Percentiles rank a stretch among this genome's conserved stretches.
Conservation (phyloP, 345 rosid genomes). For the Dipteronia sinensis region DNA sequence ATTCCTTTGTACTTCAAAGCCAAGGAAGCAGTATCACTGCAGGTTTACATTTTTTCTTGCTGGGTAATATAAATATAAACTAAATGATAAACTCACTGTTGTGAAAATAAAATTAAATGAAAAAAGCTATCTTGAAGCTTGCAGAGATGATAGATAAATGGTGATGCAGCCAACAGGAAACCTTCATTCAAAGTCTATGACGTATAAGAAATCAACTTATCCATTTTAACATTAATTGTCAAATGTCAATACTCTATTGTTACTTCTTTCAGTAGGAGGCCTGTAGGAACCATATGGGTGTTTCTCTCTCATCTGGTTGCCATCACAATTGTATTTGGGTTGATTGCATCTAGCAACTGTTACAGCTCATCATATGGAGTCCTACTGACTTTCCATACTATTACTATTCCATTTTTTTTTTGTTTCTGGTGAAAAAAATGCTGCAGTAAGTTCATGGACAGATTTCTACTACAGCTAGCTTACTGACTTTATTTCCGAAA, state of each 20-base stretch:
- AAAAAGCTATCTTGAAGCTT: background rate
- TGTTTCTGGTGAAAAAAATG: background rate
- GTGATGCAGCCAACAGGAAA: background rate
- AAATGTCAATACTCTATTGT: background rate
- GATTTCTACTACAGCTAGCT: too few species aligned
- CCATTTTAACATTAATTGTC: background rate
- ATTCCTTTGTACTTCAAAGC: background rate
- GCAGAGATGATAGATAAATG: background rate
- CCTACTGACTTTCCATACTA: background rate
- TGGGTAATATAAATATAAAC: background rate
- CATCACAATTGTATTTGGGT: background rate
- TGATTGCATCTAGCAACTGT: background rate
- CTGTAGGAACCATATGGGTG: background rate
- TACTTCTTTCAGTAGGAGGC: background rate
- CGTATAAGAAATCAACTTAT: background rate
- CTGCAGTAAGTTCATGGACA: too few species aligned
- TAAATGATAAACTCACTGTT: background rate
- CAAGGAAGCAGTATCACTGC: slow-evolving; percentile 5
- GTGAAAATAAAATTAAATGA: background rate
- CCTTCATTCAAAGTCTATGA: background rate
- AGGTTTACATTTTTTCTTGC: background rate
- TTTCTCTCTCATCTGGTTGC: background rate
- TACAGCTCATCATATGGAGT: background rate
- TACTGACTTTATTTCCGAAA: too few species aligned
- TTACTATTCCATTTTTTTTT: background rate